phyloP scores from a whole-genome alignment of 306 rosid species.

The Corylus americana region DNA sequence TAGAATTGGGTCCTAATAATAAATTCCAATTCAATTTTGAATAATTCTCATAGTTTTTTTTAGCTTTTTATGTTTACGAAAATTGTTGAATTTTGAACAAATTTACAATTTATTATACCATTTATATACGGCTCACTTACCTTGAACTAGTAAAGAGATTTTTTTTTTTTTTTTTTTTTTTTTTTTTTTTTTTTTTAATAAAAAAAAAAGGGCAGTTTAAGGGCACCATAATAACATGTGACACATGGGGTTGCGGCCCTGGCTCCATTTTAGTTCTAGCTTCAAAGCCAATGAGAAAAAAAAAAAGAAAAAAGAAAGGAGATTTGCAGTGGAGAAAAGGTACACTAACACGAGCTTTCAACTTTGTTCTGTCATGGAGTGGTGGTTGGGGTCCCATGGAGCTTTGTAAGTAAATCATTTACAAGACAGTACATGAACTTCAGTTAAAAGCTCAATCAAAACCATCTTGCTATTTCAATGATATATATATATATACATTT shows the following conservation, averaged over 20 bases:
- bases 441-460: conserved; percentile 41
- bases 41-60: background rate
- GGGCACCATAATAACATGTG: background rate
- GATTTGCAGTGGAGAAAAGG: background rate
- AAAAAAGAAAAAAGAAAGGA: no score
- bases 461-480: conserved; percentile 39
- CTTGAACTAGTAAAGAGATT: no score
- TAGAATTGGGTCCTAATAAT: background rate
- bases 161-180: no score
- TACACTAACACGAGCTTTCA: conserved; percentile 15
- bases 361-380: conserved; percentile 24
- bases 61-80: background rate
- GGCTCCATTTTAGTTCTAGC: background rate
- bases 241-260: background rate
- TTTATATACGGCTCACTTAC: no score
- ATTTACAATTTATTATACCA: background rate
- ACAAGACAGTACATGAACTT: conserved; percentile 49
- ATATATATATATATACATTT: conserved; percentile 6
- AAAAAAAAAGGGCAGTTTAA: background rate
- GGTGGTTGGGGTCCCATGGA: conserved; percentile 45
- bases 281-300: background rate
- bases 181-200: no score
- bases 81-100: no score
- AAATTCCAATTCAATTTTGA: background rate
- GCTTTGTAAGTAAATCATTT: conserved; percentile 43